phyloP scores from a whole-genome alignment of 768 basidiomycete genomes.

The Suillus subalutaceus region DNA sequence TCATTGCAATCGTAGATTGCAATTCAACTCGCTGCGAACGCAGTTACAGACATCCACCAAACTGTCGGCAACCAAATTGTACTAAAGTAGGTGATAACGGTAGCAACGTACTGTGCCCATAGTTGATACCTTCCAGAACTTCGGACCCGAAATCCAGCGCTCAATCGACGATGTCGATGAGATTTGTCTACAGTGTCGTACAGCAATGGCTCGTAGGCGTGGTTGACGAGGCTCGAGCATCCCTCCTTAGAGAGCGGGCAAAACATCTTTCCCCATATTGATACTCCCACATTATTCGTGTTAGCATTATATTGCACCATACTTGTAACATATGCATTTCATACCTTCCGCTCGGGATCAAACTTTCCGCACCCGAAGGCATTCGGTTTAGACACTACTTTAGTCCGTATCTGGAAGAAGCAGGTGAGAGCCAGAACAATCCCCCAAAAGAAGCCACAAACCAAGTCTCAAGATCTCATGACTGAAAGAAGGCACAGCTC shows the following conservation, averaged over 20 bases:
- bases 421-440: conserved; percentile 1
- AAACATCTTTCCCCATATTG: neutral
- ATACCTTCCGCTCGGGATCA: conserved; percentile 19
- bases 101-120: conserved; percentile 18
- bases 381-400: conserved; percentile 6
- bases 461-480: conserved; percentile 14
- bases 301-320: conserved; percentile 28
- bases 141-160: conserved; percentile 67
- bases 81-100: conserved; percentile 49
- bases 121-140: conserved; percentile 42
- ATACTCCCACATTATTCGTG: conserved; percentile 11
- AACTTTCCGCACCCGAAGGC: conserved; percentile 14
- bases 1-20: conserved; percentile 78
- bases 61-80: conserved; percentile 58
- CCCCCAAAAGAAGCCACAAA: neutral
- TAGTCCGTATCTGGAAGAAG: neutral
- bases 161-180: conserved; percentile 74
- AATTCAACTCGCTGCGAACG: conserved; percentile 63
- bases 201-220: conserved; percentile 47
- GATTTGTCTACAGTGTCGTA: conserved; percentile 69
- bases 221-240: conserved; percentile 17
- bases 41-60: conserved; percentile 60
- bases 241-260: neutral
- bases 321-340: conserved; percentile 30
- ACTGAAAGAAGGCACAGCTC: conserved; percentile 12